Evolutionary conservation across 2,329 filamentous ascomycete genomes (phyloP).

Genomic region (Stemphylium vesicarium): DNA sequence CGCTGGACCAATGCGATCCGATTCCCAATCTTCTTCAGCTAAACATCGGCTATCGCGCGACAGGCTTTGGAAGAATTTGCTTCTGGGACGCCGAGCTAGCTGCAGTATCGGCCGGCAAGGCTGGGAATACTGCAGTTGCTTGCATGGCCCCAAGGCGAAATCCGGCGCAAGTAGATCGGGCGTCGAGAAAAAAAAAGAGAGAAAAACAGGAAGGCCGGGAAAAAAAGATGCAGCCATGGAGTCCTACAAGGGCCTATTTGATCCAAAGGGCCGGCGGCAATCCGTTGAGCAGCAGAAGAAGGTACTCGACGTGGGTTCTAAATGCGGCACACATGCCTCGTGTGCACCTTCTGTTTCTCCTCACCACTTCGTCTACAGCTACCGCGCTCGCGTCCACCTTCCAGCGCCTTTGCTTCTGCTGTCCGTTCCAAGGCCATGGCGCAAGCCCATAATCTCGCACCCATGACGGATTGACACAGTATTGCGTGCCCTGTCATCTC

Average conservation of each 20-base stretch:
- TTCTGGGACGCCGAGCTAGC: slow-evolving; percentile 10
- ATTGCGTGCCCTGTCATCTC: background rate
- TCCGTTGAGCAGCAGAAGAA: background rate
- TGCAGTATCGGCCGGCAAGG: slow-evolving; percentile 11
- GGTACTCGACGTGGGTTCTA: slow-evolving; percentile 3
- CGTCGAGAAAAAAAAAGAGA: background rate
- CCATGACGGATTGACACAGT: slow-evolving; percentile 16
- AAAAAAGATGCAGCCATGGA: background rate
- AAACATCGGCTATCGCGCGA: slow-evolving; percentile 11
- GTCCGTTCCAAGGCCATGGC: slow-evolving; percentile 8
- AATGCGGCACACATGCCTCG: slow-evolving; percentile 9
- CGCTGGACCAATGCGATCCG: slow-evolving; percentile 7
- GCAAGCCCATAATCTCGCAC: slow-evolving; percentile 8
- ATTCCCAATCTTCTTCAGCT: slow-evolving; percentile 7
- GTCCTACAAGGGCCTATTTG: background rate
- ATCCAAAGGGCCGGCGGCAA: background rate
- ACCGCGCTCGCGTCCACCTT: slow-evolving; percentile 16
- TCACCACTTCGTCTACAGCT: slow-evolving; percentile 12
- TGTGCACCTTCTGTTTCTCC: slow-evolving; percentile 12
- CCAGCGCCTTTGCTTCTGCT: slow-evolving; percentile 7
- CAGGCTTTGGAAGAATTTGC: slow-evolving; percentile 10
- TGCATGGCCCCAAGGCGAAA: slow-evolving; percentile 5
- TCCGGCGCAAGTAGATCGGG: background rate
- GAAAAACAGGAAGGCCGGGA: background rate
- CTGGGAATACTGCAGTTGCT: slow-evolving; percentile 4